Percentiles rank a stretch among this genome's conserved stretches.
Conservation (phyloP, 176 grass and related monocot species). For the Oryza meridionalis region DNA sequence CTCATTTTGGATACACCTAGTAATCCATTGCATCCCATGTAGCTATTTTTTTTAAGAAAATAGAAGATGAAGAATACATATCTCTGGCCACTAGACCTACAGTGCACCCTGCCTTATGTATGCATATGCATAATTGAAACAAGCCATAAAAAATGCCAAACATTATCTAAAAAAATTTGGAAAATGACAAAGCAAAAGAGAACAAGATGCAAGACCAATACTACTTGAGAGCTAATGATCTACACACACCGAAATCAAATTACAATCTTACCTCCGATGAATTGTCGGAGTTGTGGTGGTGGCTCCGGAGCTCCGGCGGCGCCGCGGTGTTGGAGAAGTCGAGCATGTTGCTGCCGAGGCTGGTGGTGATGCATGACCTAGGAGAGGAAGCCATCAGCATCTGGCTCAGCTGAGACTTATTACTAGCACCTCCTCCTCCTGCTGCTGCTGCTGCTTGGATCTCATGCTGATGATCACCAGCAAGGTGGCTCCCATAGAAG, state of each 20-base stretch:
- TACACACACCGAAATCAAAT: background rate
- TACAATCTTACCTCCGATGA: constrained; percentile 78
- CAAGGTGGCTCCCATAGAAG: constrained; percentile 48
- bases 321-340: constrained; percentile 74
- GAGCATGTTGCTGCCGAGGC: constrained; percentile 86
- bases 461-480: constrained; percentile 59
- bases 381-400: constrained; percentile 78
- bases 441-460: constrained; percentile 32
- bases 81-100: background rate
- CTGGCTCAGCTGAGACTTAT: constrained; percentile 73
- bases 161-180: background rate
- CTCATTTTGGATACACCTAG: background rate
- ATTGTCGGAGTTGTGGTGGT: constrained; percentile 64
- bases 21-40: background rate
- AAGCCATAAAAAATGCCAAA: background rate
- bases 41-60: background rate
- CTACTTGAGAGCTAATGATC: background rate
- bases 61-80: background rate
- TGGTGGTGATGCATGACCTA: constrained; percentile 80
- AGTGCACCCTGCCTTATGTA: background rate
- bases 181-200: background rate
- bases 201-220: background rate
- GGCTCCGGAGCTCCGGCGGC: constrained; percentile 52
- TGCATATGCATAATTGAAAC: background rate
- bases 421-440: background rate